These are phyloP conservation scores for Pterula multifida DNA, from an alignment of 1,284 basidiomycete genomes.

Conservation along the genomic window DNA sequence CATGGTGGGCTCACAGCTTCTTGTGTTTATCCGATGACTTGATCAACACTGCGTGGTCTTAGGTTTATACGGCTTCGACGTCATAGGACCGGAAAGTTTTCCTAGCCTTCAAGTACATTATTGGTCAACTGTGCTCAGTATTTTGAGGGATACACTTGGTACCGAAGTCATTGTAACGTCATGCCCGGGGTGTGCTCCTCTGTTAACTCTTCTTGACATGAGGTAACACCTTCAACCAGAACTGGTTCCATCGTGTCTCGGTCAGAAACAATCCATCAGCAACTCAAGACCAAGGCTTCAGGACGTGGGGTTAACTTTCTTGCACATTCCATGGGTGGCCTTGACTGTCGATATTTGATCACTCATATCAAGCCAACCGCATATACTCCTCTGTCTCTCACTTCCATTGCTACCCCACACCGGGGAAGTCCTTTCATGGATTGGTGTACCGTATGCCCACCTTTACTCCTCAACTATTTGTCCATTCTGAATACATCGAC, in stretches of 20 bases:
- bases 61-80: conserved; percentile 95
- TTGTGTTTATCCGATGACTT: conserved; percentile 1
- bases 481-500: conserved; percentile 7
- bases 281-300: conserved; percentile 55
- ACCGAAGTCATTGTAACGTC: conserved; percentile 93
- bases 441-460: conserved; percentile 76
- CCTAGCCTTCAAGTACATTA: conserved; percentile 84
- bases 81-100: conserved; percentile 66
- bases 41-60: conserved; percentile 8
- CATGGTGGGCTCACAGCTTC: conserved; percentile 54
- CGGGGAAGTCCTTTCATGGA: conserved; percentile 98
- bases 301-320: conserved; percentile 83
- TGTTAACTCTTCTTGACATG: background rate
- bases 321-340: conserved; percentile 94
- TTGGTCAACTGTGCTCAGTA: conserved; percentile 83
- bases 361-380: conserved; percentile 73
- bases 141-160: conserved; percentile 75
- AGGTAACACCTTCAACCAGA: conserved; percentile 28
- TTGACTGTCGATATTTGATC: conserved; percentile 90
- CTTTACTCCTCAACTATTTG: conserved; percentile 2
- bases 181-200: conserved; percentile 72
- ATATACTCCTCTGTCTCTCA: conserved; percentile 83
- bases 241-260: conserved; percentile 88
- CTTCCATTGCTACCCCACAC: conserved; percentile 89
- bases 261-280: conserved; percentile 67